Base-by-base conservation (phyloP, 225 moss, liverwort and hornwort species). In the Neckera pumila region DNA sequence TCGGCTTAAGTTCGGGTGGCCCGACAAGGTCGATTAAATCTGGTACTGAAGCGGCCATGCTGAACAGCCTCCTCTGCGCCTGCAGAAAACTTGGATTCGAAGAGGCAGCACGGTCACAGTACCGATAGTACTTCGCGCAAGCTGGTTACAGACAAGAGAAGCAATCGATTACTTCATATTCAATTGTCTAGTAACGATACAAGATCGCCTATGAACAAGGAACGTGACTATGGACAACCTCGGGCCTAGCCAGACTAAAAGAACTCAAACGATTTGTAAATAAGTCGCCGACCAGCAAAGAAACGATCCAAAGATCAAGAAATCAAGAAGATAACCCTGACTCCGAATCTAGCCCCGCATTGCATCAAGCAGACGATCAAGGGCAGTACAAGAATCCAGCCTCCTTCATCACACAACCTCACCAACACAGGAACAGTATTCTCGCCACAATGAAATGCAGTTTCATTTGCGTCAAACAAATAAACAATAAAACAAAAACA, bases 1-100 rank as follows among this genome's bases (percentile, higher is more conserved):
- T 42, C 64, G 60, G 53, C 43, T 21, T 43, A 30, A 92, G 87
- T 73, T 93, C 90, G 30, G 84, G 86, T 58, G 91, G 93, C 42
- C 93, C 92, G 62, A 92, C 86, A 72, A 92, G 92, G 78, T 78
- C 86, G 20, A 60, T 40, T 25, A 63, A 67, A 51, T 65, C 77
- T 31, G 84, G 65, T 15, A 70, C 83, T 26, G 87, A 83, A 82
- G 38, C 86, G 59, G 89, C 89, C 92, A 92, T 92, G 53, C 72
- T 82, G 75, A 75, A 67, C 45, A 67, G 43, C 65, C 85, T 88
- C 85, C 40, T 80, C 69, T 61, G 21, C 78, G 42, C 40, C 79
- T 49, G 49, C 27, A 62, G 51, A 65, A 87, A 27, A 56, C 63
- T 72, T 38, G 51, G 23, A 76, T 64, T 80, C 61, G 54, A 86